Evolutionary conservation across 179 eudicot species (phyloP), one percentile per base, ranked within the genome.

Genomic region (Beta corolliflora): DNA sequence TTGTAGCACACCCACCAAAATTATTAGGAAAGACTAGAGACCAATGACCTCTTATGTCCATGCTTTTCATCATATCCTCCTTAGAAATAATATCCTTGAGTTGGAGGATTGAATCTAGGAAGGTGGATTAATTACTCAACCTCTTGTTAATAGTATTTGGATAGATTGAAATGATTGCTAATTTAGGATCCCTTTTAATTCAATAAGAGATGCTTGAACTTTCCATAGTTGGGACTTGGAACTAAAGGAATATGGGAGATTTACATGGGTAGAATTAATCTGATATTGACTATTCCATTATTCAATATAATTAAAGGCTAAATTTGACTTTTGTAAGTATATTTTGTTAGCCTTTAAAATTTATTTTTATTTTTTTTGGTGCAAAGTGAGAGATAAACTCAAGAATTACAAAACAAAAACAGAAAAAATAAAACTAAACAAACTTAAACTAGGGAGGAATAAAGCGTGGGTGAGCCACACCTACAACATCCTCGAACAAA

Each of bases 1-100:
- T 82, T 74, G 82, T 67, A 78, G 58, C 74, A 78, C 66, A 79
- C 73, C 87, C 80, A 82, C 82, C 80, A 66, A 69, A 74, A 78
- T 69, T 60, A 81, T 81, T 82, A 63, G 77, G 64, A 77, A 71
- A 16, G 41, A 36, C 77, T 64, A 82, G 60, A 68, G 52, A 58
- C 63, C 77, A 81, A 81, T 81, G 63, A 84, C 59, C 69, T 75
- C 59, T 61, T 61, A 18, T 75, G 78, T 85, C 70, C 75, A 75
- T 79, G 83, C 71, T 76, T 54, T 72, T 75, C 84, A 84, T 84
- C 80, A 81, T 81, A 74, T 77, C 75, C 58, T 82, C 52, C 48
- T 25, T 5, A 16, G 7, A 58, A 81, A 60, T 60, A 44, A 21
- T 46, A 36, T 76, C 76, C 29, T 74, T 60, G 36, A 58, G 58